Percentiles rank a stretch among this genome's conserved stretches.
Conservation (phyloP, 164 flowering plant species). For the Magnolia kwangsiensis region DNA sequence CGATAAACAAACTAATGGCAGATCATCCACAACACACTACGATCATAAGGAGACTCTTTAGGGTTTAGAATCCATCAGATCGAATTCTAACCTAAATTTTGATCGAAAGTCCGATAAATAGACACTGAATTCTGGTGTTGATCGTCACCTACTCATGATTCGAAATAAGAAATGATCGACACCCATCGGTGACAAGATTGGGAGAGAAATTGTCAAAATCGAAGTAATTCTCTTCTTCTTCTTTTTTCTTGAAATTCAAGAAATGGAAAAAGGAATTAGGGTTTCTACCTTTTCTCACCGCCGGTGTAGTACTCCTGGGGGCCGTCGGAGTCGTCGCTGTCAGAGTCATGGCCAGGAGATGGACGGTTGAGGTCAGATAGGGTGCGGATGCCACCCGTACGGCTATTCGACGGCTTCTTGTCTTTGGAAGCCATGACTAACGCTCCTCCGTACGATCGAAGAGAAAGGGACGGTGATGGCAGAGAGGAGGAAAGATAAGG, state of each 20-base stretch:
- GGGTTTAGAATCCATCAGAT: too few relatives aligned
- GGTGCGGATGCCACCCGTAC: conserved; percentile 53
- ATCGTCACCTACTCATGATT: too few relatives aligned
- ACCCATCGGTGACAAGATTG: too few relatives aligned
- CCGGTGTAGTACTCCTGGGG: conserved; percentile 92
- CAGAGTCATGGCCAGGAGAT: conserved; percentile 48
- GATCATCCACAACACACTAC: too few relatives aligned
- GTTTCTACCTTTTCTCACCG: conserved; percentile 73
- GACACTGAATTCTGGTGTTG: too few relatives aligned
- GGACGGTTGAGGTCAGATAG: conserved; percentile 76
- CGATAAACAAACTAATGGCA: too few relatives aligned
- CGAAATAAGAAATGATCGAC: too few relatives aligned
- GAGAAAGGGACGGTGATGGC: not conserved
- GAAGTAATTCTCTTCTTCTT: too few relatives aligned
- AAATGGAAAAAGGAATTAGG: not conserved
- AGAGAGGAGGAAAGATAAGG: not conserved
- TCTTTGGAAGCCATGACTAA: not conserved
- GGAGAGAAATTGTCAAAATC: too few relatives aligned
- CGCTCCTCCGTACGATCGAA: not conserved
- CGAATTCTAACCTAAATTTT: too few relatives aligned
- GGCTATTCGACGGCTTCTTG: conserved; percentile 42
- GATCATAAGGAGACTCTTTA: too few relatives aligned
- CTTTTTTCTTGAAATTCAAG: not conserved
- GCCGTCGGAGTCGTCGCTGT: conserved; percentile 57
- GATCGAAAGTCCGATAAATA: too few relatives aligned